Base-by-base conservation (phyloP, 2,329 filamentous ascomycete species). In the Aureobasidium lini region DNA sequence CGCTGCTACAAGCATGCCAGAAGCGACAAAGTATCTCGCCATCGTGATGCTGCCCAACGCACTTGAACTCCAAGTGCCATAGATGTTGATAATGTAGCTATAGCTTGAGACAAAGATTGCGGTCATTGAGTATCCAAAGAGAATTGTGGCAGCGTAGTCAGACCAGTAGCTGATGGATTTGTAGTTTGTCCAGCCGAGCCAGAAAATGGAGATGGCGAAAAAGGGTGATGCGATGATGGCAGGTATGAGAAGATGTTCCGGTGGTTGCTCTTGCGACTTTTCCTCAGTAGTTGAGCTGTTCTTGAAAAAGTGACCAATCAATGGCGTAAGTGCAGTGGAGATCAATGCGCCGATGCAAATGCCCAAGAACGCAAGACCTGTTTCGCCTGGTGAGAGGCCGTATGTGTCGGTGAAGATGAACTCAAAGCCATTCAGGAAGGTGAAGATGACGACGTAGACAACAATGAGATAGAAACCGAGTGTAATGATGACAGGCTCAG, bases 401-500 rank as follows among this genome's bases (percentile, higher is more conserved):
- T 79, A 79, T 0, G 70, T 74, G 4, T 68, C 52, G 11, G 71
- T 68, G 53, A 79, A 82, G 37, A 82, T 76, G 37, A 71, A 75
- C 0, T 75, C 72, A 65, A 77, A 80, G 1, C 79, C 79, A 1
- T 76, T 74, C 3, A 82, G 71, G 54, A 81, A 79, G 0, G 77
- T 78, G 65, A 81, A 83, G 0, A 81, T 68, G 0, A 81, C 71
- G 13, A 80, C 76, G 60, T 82, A 82, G 2, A 81, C 66, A 0
- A 81, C 70, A 0, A 75, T 73, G 29, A 82, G 71, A 60, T 82
- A 82, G 0, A 81, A 46, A 0, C 75, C 73, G 60, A 81, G 70
- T 5, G 76, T 68, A 7, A 77, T 66, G 32, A 79, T 70, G 57
- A 78, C 73, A 0, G 74, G 73, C 59, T 75, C 73, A 18, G 76